Percentiles rank a stretch among this genome's conserved stretches.
Conservation (phyloP, 2,329 filamentous ascomycete genomes). For the Elsinoe batatas region DNA sequence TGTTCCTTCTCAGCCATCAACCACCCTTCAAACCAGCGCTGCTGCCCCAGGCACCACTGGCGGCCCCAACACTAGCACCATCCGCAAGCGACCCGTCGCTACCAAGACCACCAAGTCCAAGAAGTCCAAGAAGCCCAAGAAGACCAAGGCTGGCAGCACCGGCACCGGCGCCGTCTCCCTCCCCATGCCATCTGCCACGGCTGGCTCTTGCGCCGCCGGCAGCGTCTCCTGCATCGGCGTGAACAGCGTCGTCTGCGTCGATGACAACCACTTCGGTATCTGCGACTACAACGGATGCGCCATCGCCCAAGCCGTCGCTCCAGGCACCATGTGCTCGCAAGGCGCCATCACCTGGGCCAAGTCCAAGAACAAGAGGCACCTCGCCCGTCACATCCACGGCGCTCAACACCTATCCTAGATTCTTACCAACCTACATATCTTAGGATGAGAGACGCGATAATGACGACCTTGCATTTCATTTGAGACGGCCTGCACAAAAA, state of each 20-base stretch:
- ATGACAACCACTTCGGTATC: conserved; percentile 32
- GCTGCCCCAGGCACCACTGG: conserved; percentile 9
- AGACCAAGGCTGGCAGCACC: conserved; percentile 13
- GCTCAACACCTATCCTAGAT: conserved; percentile 12
- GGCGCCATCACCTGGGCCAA: conserved; percentile 24
- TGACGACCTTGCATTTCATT: conserved; percentile 1
- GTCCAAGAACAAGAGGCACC: conserved; percentile 16
- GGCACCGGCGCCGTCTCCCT: conserved; percentile 11
- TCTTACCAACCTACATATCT: not conserved
- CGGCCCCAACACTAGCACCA: conserved; percentile 12
- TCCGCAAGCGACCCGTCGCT: conserved; percentile 14
- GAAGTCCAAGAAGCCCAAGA: conserved; percentile 13
- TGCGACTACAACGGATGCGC: conserved; percentile 35
- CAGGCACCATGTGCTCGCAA: conserved; percentile 33
- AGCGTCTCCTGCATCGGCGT: conserved; percentile 30
- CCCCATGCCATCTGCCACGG: conserved; percentile 11
- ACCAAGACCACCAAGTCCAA: not conserved
- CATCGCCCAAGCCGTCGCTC: conserved; percentile 31
- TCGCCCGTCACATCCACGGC: conserved; percentile 15
- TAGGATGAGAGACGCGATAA: not conserved
- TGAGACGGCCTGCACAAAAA: conserved; percentile 1
- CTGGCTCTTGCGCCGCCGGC: conserved; percentile 18
- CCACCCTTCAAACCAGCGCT: conserved; percentile 6
- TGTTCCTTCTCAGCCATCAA: conserved; percentile 1
- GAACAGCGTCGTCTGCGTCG: conserved; percentile 36